Evolutionary conservation across 345 rosid genomes (phyloP), one percentile per base, ranked within the genome.

Genomic region (Dipteronia dyeriana): DNA sequence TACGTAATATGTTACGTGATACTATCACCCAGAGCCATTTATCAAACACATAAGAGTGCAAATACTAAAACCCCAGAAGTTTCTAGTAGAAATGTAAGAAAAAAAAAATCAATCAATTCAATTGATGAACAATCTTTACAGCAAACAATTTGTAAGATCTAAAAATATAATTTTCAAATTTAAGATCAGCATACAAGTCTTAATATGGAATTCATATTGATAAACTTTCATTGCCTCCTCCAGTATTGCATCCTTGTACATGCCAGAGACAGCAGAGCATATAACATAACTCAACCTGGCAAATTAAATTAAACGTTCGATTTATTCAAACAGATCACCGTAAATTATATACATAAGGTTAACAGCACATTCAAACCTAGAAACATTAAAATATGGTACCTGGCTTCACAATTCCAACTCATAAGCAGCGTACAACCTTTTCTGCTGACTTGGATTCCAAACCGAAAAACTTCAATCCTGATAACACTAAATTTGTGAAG

Each of bases 391-490:
- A 20, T 10, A 19, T 9, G 19, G 4, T 67, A 65, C 66, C 75
- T 45, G 54, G 47, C 20, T 68, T 60, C 53, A 31, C 11, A 9
- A 17, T 80, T 70, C 79, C 79, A 82, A 77, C 75, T 71, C 39
- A 85, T 59, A 38, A 91, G 90, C 76, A 91, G 76, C 12, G 38
- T 87, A 76, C 86, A 84, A 65, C 97, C 79, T 86, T 96, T 73
- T 85, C 89, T 83, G 86, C 94, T 84, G 92, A 81, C 85, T 88
- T 95, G 29, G 90, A 90, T 81, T 93, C 98, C 13, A 95, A 86
- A 77, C 97, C 93, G 53, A 92, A 94, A 82, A 96, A 93, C 81
- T 87, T 91, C 75, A 90, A 56, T 79, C 98, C 97, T 5, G 90
- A 84, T 71, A 89, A 71, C 71, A 92, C 88, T 75, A 34, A 4